Percentiles rank a stretch among this genome's conserved stretches.
Conservation (phyloP, 495 filamentous ascomycete genomes). For the Penicillium pulvis region DNA sequence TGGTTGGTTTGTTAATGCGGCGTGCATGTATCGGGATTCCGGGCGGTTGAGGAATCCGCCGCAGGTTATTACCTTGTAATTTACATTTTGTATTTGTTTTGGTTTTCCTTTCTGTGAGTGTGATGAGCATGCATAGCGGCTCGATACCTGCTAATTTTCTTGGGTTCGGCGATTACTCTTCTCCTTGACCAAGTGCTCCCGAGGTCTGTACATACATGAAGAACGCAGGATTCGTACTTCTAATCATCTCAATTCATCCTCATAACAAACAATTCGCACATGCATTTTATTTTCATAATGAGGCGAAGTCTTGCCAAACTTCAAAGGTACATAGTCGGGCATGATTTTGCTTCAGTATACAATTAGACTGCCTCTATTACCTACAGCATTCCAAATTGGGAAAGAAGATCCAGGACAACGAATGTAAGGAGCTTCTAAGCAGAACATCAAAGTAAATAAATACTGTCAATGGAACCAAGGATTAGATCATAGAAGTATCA, state of each 20-base stretch:
- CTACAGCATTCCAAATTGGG: no score
- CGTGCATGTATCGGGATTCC: conserved; percentile 68
- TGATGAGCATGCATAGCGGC: neutral
- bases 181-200: neutral
- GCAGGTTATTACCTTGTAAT: conserved; percentile 56
- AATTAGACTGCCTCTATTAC: no score
- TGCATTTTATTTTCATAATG: no score
- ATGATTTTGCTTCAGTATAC: no score
- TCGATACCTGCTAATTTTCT: neutral
- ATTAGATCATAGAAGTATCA: neutral
- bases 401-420: no score
- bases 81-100: neutral
- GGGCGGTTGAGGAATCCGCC: conserved; percentile 65
- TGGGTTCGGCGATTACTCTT: neutral
- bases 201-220: neutral
- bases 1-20: conserved; percentile 74
- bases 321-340: no score
- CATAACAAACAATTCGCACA: no score
- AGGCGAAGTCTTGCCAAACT: no score
- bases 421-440: no score
- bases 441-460: no score
- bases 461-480: no score
- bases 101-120: neutral
- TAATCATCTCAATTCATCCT: neutral
- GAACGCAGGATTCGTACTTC: neutral